These are phyloP conservation scores for Gloeopeniophorella convolvens DNA, from an alignment of 768 basidiomycete species.

Conservation along the genomic window DNA sequence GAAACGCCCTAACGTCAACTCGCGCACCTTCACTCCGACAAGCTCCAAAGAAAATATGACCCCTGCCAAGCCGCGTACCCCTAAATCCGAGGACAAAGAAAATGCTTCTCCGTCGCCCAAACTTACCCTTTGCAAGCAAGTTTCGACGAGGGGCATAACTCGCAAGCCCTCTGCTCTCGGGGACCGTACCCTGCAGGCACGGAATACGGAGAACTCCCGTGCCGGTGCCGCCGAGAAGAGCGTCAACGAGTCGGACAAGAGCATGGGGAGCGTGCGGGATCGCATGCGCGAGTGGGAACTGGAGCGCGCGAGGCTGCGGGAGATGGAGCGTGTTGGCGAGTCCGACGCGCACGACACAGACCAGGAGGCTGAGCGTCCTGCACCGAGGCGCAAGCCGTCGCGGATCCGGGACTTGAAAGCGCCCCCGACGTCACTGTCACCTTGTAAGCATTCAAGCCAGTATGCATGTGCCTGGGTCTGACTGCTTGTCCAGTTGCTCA, in stretches of 20 bases:
- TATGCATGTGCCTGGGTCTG: background rate
- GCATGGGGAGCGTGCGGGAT: slow-evolving; percentile 36
- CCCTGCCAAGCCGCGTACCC: slow-evolving; percentile 2
- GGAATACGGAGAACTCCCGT: slow-evolving; percentile 24
- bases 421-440: slow-evolving; percentile 24
- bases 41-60: slow-evolving; percentile 5
- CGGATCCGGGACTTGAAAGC: slow-evolving; percentile 6
- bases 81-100: slow-evolving; percentile 5
- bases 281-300: slow-evolving; percentile 73
- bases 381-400: slow-evolving; percentile 8
- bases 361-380: slow-evolving; percentile 3
- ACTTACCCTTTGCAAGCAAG: slow-evolving; percentile 5
- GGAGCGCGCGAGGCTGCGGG: slow-evolving; percentile 60
- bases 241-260: slow-evolving; percentile 17
- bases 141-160: slow-evolving; percentile 12
- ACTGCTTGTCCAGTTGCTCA: background rate
- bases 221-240: slow-evolving; percentile 22
- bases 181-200: slow-evolving; percentile 8
- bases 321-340: slow-evolving; percentile 51
- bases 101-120: slow-evolving; percentile 5
- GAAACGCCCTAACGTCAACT: slow-evolving; percentile 9
- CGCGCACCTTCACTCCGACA: slow-evolving; percentile 3
- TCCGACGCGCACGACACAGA: slow-evolving; percentile 13
- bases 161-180: slow-evolving; percentile 23
- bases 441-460: slow-evolving; percentile 5